phyloP scores from a whole-genome alignment of 75 land plant species.

The Ceratopteris richardii region DNA sequence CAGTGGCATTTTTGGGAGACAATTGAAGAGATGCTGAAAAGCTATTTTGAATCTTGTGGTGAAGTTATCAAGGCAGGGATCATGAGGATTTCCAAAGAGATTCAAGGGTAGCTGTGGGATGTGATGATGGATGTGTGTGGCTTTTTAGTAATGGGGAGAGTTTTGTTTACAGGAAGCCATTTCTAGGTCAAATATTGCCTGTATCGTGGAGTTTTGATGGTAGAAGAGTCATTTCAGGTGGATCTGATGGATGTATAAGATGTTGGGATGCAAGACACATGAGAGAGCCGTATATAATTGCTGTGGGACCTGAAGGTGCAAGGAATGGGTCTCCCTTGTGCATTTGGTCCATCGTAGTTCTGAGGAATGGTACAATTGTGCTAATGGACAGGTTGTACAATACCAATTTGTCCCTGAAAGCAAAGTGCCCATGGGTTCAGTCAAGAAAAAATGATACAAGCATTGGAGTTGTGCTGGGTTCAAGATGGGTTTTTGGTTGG shows the following conservation, averaged over 20 bases:
- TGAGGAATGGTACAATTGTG: slow-evolving; percentile 82
- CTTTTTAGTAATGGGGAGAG: slow-evolving; percentile 44
- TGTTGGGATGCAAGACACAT: slow-evolving; percentile 69
- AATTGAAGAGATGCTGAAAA: slow-evolving; percentile 32
- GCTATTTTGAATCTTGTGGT: slow-evolving; percentile 55
- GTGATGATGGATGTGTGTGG: slow-evolving; percentile 94
- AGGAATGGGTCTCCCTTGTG: slow-evolving; percentile 58
- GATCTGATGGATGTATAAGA: slow-evolving; percentile 91
- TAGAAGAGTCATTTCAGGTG: slow-evolving; percentile 58
- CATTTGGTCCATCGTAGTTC: slow-evolving; percentile 73
- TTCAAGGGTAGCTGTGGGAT: no score
- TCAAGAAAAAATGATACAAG: neutral
- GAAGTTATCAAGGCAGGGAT: slow-evolving; percentile 52
- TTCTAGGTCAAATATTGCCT: slow-evolving; percentile 79
- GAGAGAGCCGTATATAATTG: slow-evolving; percentile 71
- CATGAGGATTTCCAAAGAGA: no score
- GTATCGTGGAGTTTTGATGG: slow-evolving; percentile 81
- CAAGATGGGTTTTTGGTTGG: slow-evolving; percentile 82
- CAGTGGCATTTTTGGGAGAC: slow-evolving; percentile 42
- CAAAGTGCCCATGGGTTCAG: slow-evolving; percentile 8
- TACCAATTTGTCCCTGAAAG: slow-evolving; percentile 31
- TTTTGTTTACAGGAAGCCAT: slow-evolving; percentile 48
- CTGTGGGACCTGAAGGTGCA: slow-evolving; percentile 74
- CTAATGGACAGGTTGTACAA: slow-evolving; percentile 63
- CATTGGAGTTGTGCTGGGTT: slow-evolving; percentile 13